Evolutionary conservation across 1,139 yeast genomes (phyloP).

Genomic region (Schwanniomyces etchellsii): DNA sequence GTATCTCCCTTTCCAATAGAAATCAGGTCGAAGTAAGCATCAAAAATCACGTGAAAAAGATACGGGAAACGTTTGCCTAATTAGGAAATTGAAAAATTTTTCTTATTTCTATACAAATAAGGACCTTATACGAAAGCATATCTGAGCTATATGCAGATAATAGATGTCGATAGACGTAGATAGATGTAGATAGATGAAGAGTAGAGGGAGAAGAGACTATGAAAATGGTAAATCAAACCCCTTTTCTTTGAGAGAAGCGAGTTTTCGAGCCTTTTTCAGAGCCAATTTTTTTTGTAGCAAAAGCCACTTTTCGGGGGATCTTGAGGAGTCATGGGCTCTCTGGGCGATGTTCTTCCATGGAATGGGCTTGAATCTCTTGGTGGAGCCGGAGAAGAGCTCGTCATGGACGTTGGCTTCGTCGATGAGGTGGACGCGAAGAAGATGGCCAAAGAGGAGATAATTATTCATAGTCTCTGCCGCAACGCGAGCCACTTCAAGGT

Average conservation of each 20-base stretch:
- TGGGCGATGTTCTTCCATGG: slow-evolving; percentile 59
- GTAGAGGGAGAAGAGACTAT: no score
- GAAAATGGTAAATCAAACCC: slow-evolving; percentile 41
- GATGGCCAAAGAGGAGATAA: slow-evolving; percentile 82
- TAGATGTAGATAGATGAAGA: no score
- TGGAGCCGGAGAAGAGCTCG: slow-evolving; percentile 47
- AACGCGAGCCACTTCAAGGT: slow-evolving; percentile 69
- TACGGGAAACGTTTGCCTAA: no score
- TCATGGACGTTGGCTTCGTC: slow-evolving; percentile 40
- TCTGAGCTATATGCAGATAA: no score
- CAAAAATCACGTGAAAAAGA: no score
- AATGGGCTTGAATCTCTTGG: slow-evolving; percentile 53
- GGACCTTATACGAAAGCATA: no score
- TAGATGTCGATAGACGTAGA: no score
- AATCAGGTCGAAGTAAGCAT: no score
- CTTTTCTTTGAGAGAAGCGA: slow-evolving; percentile 41
- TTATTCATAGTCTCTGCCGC: slow-evolving; percentile 97
- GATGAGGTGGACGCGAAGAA: slow-evolving; percentile 59
- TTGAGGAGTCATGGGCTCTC: slow-evolving; percentile 51
- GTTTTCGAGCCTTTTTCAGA: slow-evolving; percentile 35
- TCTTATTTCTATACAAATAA: no score
- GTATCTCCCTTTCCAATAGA: no score
- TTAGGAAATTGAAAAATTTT: no score
- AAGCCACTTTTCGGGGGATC: slow-evolving; percentile 55
- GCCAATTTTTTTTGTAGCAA: slow-evolving; percentile 42